These are phyloP conservation scores for Carallia brachiata DNA, from an alignment of 345 rosid genomes.

Conservation along the genomic window DNA sequence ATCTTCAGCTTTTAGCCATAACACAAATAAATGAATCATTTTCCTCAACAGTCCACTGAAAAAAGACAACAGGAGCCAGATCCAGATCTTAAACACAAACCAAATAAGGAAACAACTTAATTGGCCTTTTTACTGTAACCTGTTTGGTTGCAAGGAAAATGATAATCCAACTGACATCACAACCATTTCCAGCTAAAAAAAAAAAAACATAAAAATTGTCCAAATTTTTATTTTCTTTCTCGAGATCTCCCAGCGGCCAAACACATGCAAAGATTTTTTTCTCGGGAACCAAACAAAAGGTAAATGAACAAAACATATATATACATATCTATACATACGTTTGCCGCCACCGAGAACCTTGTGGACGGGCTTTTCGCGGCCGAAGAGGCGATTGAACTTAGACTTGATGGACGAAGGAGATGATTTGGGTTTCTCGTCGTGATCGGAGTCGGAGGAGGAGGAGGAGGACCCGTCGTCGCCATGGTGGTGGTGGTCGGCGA, in stretches of 20 bases:
- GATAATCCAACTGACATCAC: background rate
- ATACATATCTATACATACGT: constrained; percentile 36
- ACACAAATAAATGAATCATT: background rate
- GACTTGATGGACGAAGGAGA: constrained; percentile 23
- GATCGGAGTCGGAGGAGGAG: constrained; percentile 47
- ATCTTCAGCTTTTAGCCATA: background rate
- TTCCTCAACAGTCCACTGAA: background rate
- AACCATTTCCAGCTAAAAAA: background rate
- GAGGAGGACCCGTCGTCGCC: constrained; percentile 26
- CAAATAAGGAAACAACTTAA: background rate
- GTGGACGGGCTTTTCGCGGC: constrained; percentile 83
- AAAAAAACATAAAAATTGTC: background rate
- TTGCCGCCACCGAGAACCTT: constrained; percentile 89
- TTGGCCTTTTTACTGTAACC: background rate
- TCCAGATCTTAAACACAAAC: constrained; percentile 19
- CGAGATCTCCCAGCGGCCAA: background rate
- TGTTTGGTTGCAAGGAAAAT: background rate
- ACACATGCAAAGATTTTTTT: background rate
- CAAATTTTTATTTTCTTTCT: background rate
- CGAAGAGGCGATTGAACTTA: constrained; percentile 67
- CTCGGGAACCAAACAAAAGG: background rate
- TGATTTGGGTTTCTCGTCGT: constrained; percentile 26
- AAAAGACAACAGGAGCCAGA: constrained; percentile 11
- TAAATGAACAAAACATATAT: background rate
- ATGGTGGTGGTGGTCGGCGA: constrained; percentile 24